These are phyloP conservation scores for Globisporangium yorkense DNA, from an alignment of 352 stramenopile genomes.

Conservation along the genomic window DNA sequence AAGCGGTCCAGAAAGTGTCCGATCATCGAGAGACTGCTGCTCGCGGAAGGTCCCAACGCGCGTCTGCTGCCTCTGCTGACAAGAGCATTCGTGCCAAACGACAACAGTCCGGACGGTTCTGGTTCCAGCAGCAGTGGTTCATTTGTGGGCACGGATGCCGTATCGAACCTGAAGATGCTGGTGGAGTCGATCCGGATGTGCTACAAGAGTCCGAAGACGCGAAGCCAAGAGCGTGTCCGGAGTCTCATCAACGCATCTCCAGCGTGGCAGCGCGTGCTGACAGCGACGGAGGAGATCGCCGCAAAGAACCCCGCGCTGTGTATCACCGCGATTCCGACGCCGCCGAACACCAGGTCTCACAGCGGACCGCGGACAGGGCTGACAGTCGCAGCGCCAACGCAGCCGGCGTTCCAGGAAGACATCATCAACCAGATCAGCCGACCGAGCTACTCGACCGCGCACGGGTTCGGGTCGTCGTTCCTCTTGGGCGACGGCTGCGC, in stretches of 20 bases:
- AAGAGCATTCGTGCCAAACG: conserved; percentile 28
- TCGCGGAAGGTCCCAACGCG: conserved; percentile 43
- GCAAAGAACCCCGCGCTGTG: conserved; percentile 40
- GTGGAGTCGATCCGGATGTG: conserved; percentile 76
- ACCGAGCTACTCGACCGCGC: conserved; percentile 74
- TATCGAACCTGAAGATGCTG: conserved; percentile 78
- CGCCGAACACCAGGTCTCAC: conserved; percentile 20
- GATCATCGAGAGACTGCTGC: conserved; percentile 65
- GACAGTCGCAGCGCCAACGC: conserved; percentile 22
- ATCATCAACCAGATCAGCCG: conserved; percentile 86
- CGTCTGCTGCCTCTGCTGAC: conserved; percentile 56
- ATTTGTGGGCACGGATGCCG: conserved; percentile 53
- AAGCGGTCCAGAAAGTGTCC: conserved; percentile 79
- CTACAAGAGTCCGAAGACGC: conserved; percentile 66
- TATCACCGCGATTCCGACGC: conserved; percentile 50
- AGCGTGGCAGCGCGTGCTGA: conserved; percentile 50
- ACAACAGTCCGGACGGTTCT: neutral
- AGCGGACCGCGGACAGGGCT: conserved; percentile 6
- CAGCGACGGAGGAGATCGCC: conserved; percentile 42
- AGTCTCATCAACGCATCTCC: conserved; percentile 37
- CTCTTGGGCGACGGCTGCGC: conserved; percentile 75
- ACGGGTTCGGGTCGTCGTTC: conserved; percentile 85
- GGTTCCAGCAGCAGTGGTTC: neutral
- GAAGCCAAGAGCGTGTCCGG: conserved; percentile 67
- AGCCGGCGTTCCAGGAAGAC: conserved; percentile 78